Conservation (phyloP, 371 early-diverging fungal genomes). For the Zychaea mexicana region DNA sequence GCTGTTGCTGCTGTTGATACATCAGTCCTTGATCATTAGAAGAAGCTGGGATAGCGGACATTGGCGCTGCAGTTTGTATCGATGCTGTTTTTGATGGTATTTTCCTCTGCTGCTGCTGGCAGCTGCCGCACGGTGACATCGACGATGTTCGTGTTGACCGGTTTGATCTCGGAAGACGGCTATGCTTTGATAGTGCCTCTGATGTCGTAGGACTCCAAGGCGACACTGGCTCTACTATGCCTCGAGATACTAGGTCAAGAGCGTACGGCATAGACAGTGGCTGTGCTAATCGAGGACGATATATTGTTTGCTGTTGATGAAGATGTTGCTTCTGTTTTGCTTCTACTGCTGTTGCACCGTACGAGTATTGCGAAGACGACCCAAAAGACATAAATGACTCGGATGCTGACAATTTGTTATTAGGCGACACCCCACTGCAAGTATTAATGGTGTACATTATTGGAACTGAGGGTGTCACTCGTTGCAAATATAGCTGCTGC, state of each 20-base stretch:
- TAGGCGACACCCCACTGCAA: background rate
- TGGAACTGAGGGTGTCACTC: background rate
- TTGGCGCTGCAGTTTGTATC: background rate
- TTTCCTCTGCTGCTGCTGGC: background rate
- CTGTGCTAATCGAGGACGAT: background rate
- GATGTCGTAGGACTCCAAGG: background rate
- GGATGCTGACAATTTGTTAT: background rate
- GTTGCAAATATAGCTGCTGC: background rate
- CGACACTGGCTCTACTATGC: background rate
- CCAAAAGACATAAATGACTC: background rate
- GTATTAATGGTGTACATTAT: background rate
- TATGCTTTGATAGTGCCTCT: background rate
- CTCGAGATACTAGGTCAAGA: background rate
- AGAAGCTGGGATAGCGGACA: background rate
- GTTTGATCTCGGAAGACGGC: background rate
- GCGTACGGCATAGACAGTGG: background rate
- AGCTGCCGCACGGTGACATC: background rate
- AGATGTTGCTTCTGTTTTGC: background rate
- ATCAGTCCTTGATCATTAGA: background rate
- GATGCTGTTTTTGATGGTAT: background rate
- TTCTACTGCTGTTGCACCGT: background rate
- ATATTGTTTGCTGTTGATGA: background rate
- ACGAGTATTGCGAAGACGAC: background rate
- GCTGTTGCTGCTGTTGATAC: background rate
- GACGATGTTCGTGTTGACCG: background rate